Evolutionary conservation across 2,329 filamentous ascomycete genomes (phyloP).

Genomic region (Colletotrichum ledebouriae): DNA sequence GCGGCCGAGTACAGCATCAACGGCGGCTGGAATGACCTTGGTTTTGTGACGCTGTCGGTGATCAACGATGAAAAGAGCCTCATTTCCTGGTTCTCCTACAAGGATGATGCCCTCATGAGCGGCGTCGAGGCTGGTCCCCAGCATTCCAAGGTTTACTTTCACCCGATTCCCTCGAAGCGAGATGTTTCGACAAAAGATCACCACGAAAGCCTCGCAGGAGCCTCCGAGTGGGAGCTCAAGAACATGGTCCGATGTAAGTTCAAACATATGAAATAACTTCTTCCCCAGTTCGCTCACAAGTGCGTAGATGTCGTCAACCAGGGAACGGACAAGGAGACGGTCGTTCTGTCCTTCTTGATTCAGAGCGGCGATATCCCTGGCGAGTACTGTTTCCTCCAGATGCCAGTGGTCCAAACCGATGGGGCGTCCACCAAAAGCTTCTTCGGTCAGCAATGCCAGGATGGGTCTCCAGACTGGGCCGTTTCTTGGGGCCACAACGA

Average conservation of each 20-base stretch:
- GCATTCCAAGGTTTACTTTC: conserved; percentile 1
- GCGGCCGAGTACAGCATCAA: conserved; percentile 11
- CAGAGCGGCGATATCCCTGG: neutral
- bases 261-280: too few species aligned
- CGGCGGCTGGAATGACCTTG: conserved; percentile 29
- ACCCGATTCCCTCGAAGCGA: conserved; percentile 13
- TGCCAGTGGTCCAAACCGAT: conserved; percentile 22
- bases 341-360: conserved; percentile 7
- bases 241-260: conserved; percentile 39
- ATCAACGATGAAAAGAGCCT: conserved; percentile 12
- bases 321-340: neutral
- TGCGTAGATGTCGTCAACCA: neutral
- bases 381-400: conserved; percentile 41
- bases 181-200: neutral
- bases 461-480: conserved; percentile 44
- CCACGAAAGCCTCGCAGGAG: conserved; percentile 6
- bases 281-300: too few species aligned
- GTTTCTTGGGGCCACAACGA: conserved; percentile 51
- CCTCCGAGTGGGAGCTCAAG: conserved; percentile 34
- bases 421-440: conserved; percentile 47
- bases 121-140: neutral
- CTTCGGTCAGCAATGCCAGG: conserved; percentile 44
- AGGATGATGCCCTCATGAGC: neutral
- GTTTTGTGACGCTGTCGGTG: neutral
- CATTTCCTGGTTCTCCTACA: conserved; percentile 17